These are phyloP conservation scores for Prunus campanulata DNA, from an alignment of 306 rosid species.

Conservation along the genomic window DNA sequence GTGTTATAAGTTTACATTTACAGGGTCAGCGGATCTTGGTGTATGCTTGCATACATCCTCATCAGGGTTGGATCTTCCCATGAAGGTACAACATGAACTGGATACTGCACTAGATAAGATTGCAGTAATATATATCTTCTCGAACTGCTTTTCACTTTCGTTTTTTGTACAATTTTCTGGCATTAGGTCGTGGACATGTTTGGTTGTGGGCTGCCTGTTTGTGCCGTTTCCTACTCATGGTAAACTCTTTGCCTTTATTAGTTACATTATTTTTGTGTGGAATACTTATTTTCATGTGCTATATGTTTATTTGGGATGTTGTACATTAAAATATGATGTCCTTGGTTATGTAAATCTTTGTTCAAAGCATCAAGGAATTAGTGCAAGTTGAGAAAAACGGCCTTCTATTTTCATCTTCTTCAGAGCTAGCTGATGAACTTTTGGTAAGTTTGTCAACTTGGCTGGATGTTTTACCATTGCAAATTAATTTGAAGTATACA, in stretches of 20 bases:
- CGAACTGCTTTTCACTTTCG: background rate
- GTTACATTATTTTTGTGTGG: background rate
- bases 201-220: slow-evolving; percentile 97
- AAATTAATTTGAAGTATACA: background rate
- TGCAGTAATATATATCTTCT: background rate
- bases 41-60: slow-evolving; percentile 96
- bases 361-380: slow-evolving; percentile 77
- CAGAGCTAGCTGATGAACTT: slow-evolving; percentile 94
- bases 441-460: slow-evolving; percentile 49
- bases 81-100: slow-evolving; percentile 62
- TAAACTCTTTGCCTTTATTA: slow-evolving; percentile 20
- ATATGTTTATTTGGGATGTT: background rate
- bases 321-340: slow-evolving; percentile 9
- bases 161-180: background rate
- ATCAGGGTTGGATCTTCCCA: slow-evolving; percentile 97
- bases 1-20: slow-evolving; percentile 22
- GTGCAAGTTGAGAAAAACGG: slow-evolving; percentile 82
- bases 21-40: slow-evolving; percentile 95
- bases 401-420: slow-evolving; percentile 81
- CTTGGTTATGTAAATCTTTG: slow-evolving; percentile 4
- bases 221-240: slow-evolving; percentile 99
- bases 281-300: background rate
- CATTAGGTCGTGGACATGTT: slow-evolving; percentile 95
- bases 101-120: background rate
- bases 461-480: background rate